phyloP scores from a whole-genome alignment of 306 rosid genomes.

The Inga oerstediana region DNA sequence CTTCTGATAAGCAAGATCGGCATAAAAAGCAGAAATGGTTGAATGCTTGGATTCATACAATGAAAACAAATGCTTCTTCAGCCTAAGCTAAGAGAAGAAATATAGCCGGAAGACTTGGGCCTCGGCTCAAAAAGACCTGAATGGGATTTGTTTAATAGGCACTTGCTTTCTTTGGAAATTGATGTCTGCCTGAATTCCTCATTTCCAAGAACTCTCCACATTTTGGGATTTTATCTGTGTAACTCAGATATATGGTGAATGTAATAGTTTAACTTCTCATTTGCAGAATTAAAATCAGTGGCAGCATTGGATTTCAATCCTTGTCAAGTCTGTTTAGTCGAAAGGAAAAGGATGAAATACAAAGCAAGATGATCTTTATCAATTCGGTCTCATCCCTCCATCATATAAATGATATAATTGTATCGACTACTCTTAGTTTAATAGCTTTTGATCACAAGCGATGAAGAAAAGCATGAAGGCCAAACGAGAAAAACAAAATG shows the following conservation, averaged over 20 bases:
- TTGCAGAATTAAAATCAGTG: not conserved
- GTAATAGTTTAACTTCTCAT: not conserved
- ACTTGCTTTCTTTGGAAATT: not conserved
- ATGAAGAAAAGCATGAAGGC: not conserved
- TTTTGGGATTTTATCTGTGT: not conserved
- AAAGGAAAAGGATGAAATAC: not conserved
- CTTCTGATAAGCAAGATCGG: conserved; percentile 24
- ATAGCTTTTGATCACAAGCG: no score
- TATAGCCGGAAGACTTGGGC: not conserved
- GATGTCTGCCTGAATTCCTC: not conserved
- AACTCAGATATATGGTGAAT: not conserved
- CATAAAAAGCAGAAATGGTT: not conserved
- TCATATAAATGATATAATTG: no score
- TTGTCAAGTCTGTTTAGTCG: not conserved
- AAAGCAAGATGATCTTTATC: not conserved
- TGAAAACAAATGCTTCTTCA: not conserved
- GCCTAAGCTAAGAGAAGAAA: not conserved
- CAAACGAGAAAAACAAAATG: not conserved
- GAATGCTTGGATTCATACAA: not conserved
- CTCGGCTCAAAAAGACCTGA: not conserved
- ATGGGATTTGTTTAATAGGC: not conserved
- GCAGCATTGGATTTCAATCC: not conserved
- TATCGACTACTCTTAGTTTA: no score
- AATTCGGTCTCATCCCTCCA: not conserved
- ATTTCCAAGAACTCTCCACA: not conserved